Evolutionary conservation across 192 early-diverging fungal species (phyloP).

Genomic region (Backusella sp.): DNA sequence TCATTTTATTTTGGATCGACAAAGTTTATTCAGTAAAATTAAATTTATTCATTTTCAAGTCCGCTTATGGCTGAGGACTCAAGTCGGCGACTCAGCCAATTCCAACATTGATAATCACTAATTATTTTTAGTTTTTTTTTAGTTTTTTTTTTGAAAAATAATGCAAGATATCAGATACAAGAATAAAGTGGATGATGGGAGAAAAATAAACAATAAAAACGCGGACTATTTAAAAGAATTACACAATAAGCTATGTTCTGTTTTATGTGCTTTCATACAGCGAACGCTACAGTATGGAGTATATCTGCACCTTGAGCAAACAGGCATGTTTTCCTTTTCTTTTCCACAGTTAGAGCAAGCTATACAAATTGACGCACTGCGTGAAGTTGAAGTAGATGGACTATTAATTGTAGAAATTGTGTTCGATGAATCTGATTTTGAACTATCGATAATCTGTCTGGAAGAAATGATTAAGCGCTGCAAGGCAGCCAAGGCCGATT

Average conservation of each 20-base stretch:
- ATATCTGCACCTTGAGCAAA: slow-evolving; percentile 18
- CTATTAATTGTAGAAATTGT: not conserved
- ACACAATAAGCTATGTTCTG: not conserved
- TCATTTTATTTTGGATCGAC: too few species aligned
- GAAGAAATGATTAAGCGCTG: not conserved
- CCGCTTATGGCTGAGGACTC: too few species aligned
- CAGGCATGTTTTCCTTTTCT: slow-evolving; percentile 18
- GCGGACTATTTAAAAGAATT: not conserved
- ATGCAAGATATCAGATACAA: not conserved
- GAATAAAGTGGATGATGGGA: not conserved
- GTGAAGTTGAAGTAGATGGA: not conserved
- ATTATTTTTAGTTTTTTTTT: too few species aligned
- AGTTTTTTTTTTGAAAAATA: slow-evolving; percentile 6
- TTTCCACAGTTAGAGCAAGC: slow-evolving; percentile 6
- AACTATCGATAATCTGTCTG: not conserved
- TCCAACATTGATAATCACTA: too few species aligned
- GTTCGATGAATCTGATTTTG: not conserved
- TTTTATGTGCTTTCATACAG: slow-evolving; percentile 15
- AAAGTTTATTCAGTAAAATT: too few species aligned
- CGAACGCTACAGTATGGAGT: slow-evolving; percentile 6
- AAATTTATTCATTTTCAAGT: too few species aligned
- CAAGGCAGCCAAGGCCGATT: slow-evolving; percentile 6
- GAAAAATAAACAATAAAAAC: not conserved
- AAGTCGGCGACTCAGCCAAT: too few species aligned
- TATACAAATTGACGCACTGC: not conserved